These are phyloP conservation scores for Cutaneotrichosporon arboriforme DNA, from an alignment of 1,284 basidiomycete genomes.

Conservation along the genomic window DNA sequence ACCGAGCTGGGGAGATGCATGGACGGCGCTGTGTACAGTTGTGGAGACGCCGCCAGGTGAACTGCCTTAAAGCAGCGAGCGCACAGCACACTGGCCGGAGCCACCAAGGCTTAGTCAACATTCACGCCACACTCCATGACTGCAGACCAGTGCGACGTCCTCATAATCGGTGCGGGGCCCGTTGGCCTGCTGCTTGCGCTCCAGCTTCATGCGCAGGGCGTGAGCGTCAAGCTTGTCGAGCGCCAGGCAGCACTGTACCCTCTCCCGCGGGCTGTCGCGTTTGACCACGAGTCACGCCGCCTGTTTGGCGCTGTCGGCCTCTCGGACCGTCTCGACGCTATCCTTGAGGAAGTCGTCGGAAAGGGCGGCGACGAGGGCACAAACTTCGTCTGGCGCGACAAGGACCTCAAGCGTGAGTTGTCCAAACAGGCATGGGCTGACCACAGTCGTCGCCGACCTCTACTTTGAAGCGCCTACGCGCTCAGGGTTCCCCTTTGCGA, in stretches of 20 bases:
- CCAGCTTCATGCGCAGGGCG: slow-evolving; percentile 13
- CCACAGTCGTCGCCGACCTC: slow-evolving; percentile 14
- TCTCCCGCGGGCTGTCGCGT: slow-evolving; percentile 20
- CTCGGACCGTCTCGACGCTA: slow-evolving; percentile 7
- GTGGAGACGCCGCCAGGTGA: no score
- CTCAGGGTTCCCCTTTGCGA: slow-evolving; percentile 17
- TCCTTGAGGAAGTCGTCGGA: slow-evolving; percentile 9
- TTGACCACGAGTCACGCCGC: slow-evolving; percentile 21
- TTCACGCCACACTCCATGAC: slow-evolving; percentile 4
- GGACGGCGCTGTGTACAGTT: not conserved
- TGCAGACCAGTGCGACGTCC: slow-evolving; percentile 5
- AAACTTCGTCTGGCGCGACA: slow-evolving; percentile 23
- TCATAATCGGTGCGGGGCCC: slow-evolving; percentile 14
- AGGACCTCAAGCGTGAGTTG: slow-evolving; percentile 14
- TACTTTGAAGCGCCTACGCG: slow-evolving; percentile 11
- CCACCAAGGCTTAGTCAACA: not conserved
- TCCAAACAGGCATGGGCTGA: not conserved
- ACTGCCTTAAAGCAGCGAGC: no score
- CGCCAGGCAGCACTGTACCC: slow-evolving; percentile 23
- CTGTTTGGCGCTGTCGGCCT: slow-evolving; percentile 15
- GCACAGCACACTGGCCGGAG: no score
- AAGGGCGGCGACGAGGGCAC: slow-evolving; percentile 15
- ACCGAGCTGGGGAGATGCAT: no score
- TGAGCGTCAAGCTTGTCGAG: slow-evolving; percentile 20
- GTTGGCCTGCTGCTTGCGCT: slow-evolving; percentile 14